Base-by-base conservation (phyloP, 805 yeast genomes). In the Wickerhamiella shivajii region DNA sequence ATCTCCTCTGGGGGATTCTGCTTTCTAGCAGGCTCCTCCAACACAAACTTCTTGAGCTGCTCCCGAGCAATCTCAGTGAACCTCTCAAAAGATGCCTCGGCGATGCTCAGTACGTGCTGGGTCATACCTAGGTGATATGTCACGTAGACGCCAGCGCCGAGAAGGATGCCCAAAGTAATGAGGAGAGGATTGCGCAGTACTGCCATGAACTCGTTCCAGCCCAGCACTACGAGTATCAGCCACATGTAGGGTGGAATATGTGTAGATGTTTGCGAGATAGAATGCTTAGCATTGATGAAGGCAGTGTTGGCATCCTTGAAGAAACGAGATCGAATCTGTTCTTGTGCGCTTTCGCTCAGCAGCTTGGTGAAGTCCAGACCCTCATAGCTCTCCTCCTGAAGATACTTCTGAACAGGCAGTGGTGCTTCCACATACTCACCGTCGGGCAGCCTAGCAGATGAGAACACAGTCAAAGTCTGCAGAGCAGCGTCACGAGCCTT, bases 121-220 rank as follows among this genome's bases (percentile, higher is more conserved):
- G 87, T 67, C 53, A 87, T 57, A 43, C 77, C 77, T 51, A 77
- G 62, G 37, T 65, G 67, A 50, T 79, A 76, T 39, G 83, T 65
- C 32, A 78, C 66, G 50, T 77, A 81, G 1, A 66, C 50, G 1
- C 70, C 77, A 0, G 78, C 80, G 1, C 67, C 67, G 1, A 65
- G 28, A 8, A 83, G 32, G 27, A 85, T 51, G 1, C 69, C 46
- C 31, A 84, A 52, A 24, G 55, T 26, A 43, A 85, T 72, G 44
- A 78, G 67, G n/a, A 87, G 47, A 33, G 98, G 96, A 51, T 80
- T 85, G 42, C 92, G 68, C 27, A 90, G 50, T 12, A 90, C 70
- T 7, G 90, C 77, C 77, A 84, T 69, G 44, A 90, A 76, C 61
- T 90, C 96, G 54, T 85, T 85, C 95, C 95, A 90, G 7, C 98